A percentile compares a stretch with the other conserved stretches of the same genome.
These are phyloP conservation scores for Meira miltonrushii DNA, from an alignment of 1,284 basidiomycete genomes.

Conservation along the genomic window DNA sequence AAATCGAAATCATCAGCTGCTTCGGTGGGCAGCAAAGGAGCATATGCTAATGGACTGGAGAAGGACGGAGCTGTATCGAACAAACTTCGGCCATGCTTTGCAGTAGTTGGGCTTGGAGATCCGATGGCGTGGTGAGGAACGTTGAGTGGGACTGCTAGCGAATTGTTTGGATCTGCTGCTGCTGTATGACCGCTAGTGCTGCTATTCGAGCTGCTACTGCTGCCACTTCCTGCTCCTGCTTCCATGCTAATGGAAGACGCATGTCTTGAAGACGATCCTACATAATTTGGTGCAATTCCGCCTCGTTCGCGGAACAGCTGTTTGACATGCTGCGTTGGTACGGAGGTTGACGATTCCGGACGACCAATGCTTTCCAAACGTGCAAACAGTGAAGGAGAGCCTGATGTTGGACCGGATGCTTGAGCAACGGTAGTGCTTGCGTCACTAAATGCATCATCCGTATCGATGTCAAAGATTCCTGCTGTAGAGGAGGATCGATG, in stretches of 20 bases:
- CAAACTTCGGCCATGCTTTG: constrained; percentile 6
- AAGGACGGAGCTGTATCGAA: constrained; percentile 41
- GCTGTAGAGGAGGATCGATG: too few relatives aligned
- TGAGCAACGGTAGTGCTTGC: too few relatives aligned
- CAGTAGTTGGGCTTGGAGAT: constrained; percentile 7
- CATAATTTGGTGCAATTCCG: too few relatives aligned
- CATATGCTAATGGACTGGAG: constrained; percentile 47
- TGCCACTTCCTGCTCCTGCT: background rate
- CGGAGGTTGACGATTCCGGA: too few relatives aligned
- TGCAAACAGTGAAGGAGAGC: too few relatives aligned
- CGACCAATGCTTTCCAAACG: too few relatives aligned
- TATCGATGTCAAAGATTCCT: too few relatives aligned
- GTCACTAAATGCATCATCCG: too few relatives aligned
- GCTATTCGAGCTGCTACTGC: background rate
- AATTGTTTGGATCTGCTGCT: background rate
- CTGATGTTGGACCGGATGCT: too few relatives aligned
- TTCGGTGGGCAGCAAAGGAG: constrained; percentile 36
- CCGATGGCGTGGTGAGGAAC: background rate
- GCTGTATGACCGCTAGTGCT: background rate
- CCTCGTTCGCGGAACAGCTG: too few relatives aligned
- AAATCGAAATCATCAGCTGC: constrained; percentile 18
- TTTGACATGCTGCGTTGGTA: too few relatives aligned
- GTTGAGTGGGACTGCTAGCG: background rate
- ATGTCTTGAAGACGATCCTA: too few relatives aligned
- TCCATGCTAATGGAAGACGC: background rate